Evolutionary conservation across 441 rosid genomes (phyloP), one percentile per base, ranked within the genome.

Genomic region (Rhodomyrtus psidioides): DNA sequence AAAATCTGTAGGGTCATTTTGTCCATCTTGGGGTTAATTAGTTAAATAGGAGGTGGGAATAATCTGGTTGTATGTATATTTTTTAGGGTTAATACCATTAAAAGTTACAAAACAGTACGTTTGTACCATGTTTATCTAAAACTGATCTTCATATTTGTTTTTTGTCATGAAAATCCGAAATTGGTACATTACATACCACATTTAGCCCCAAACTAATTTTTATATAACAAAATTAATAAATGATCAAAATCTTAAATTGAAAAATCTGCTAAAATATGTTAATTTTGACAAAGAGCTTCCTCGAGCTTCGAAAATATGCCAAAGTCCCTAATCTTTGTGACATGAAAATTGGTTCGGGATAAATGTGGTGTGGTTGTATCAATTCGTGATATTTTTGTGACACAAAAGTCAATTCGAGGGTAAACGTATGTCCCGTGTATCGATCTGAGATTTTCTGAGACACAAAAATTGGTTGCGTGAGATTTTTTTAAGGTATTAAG

Each of bases 41-140:
- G 79, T 34, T 17, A 6, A 6, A 5, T 16, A 15, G 19, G 76
- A 65, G 24, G 42, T 16, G 42, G 28, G 42, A 16, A 15, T 34
- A 30, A 17, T 8, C 6, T 4, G 4, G 17, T 21, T 55, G 7
- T 24, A 24, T 24, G 59, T 5, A 56, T 60, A 60, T 4, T 16
- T 9, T 60, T 16, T 16, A 60, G 6, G 12, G 6, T 28, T 28
- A 17, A 8, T 30, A 30, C 44, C 23, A 4, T 9, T 4, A 17
- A 34, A 9, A 19, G 2, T 34, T 70, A 19, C 15, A 19, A 70
- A 70, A 34, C 0, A 6, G 2, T 19, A 17, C 1, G 9, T 1
- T 12, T 7, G 3, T 6, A 6, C 34, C 26, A 4, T 1, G 5
- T 62, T 9, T 9, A 17, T 12, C 44, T 2, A 0, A 17, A 34